Evolutionary conservation across 2,329 filamentous ascomycete genomes (phyloP), one percentile per base, ranked within the genome.

Genomic region (Penicillium sp.): DNA sequence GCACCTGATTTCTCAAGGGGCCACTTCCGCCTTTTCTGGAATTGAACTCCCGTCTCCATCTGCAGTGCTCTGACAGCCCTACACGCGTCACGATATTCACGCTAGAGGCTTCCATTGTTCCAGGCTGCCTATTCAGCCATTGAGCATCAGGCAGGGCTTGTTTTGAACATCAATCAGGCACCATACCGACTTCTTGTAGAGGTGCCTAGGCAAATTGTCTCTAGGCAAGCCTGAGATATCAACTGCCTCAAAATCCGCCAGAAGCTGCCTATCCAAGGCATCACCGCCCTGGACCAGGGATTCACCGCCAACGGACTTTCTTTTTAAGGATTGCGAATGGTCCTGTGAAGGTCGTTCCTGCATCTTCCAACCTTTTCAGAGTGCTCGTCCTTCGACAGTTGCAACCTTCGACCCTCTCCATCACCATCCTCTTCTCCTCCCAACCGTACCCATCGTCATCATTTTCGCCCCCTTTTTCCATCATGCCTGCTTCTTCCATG

Each of bases 401-500:
- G 19, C 51, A 30, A 28, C 45, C n/a, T 12, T 55, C 17, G 17
- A 40, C 19, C 35, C 12, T 19, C 7, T 38, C 30, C 35, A 30
- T 42, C 53, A 9, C 44, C 40, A 22, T 28, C 10, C 40, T 28
- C 15, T 17, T 35, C 38, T 35, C 22, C 22, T 13, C 22, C 24
- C 6, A 17, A 35, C 56, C 6, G 35, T 17, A n/a, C 7, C n/a
- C n/a, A 17, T 19, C 28, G 26, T 37, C 30, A 4, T 17, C 40
- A 50, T 40, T 4, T 38, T 55, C 12, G 53, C 26, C 51, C 37
- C 60, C 8, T 55, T 33, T 83, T 53, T 85, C 83, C 74, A 80
- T 77, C 73, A 93, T 93, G 84, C 84, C 86, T 60, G 82, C 85
- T 62, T 75, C 85, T 62, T 75, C 85, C 58, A 78, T 80, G 67